Evolutionary conservation across 169 alveolate species (phyloP).

Genomic region (Plasmodium knowlesi): DNA sequence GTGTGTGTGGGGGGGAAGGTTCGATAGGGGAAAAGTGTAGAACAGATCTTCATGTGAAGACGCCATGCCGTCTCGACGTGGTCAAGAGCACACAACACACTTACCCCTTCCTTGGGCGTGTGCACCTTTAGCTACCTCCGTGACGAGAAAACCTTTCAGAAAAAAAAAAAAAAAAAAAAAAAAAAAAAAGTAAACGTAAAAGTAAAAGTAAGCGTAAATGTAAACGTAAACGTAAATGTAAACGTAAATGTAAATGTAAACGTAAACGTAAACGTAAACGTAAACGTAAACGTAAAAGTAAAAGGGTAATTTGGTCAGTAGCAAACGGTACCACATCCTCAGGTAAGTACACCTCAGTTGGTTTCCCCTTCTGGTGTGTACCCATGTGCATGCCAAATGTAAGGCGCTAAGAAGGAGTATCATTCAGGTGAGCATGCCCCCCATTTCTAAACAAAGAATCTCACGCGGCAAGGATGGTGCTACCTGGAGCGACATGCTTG

Average conservation of each 20-base stretch:
- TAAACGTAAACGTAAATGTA: no score
- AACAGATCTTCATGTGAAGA: not conserved
- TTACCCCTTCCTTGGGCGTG: not conserved
- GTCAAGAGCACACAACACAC: not conserved
- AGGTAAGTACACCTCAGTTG: no score
- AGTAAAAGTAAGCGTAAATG: no score
- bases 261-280: no score
- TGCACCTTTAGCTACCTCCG: not conserved
- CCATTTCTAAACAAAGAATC: not conserved
- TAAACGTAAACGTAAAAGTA: no score
- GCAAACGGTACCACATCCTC: no score
- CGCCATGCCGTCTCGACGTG: not conserved
- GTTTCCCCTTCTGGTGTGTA: no score
- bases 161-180: not conserved
- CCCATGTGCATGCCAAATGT: no score
- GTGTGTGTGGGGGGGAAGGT: not conserved
- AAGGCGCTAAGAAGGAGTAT: no score
- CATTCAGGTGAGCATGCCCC: no score
- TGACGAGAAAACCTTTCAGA: not conserved
- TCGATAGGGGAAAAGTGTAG: not conserved
- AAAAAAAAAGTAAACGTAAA: no score
- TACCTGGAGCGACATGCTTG: not conserved
- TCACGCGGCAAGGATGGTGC: not conserved
- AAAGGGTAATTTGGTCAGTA: not conserved
- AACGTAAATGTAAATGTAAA: no score